Evolutionary conservation across 106 monocot species (phyloP).

Genomic region (Agapanthus africanus): DNA sequence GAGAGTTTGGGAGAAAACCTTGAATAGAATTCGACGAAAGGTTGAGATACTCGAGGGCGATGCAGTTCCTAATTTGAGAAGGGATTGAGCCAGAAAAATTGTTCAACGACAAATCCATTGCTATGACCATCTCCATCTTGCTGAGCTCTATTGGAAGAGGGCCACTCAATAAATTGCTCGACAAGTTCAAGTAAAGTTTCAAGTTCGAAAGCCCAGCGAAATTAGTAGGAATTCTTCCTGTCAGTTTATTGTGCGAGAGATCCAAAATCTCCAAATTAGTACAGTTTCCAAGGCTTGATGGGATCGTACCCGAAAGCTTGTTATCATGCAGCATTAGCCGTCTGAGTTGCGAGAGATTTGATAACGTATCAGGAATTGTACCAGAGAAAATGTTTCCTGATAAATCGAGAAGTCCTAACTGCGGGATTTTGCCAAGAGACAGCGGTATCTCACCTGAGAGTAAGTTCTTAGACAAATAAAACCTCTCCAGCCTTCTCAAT

Average conservation of each 20-base stretch:
- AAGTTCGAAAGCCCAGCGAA: slow-evolving; percentile 43
- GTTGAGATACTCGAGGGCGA: slow-evolving; percentile 77
- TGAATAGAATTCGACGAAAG: slow-evolving; percentile 50
- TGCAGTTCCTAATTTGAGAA: slow-evolving; percentile 64
- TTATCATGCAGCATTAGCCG: slow-evolving; percentile 58
- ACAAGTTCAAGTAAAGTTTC: slow-evolving; percentile 71
- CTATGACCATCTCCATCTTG: slow-evolving; percentile 73
- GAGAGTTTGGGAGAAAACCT: slow-evolving; percentile 38
- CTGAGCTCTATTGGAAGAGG: slow-evolving; percentile 52
- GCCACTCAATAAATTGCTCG: slow-evolving; percentile 55
- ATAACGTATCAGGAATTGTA: slow-evolving; percentile 42
- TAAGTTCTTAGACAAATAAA: slow-evolving; percentile 57
- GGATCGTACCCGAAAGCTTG: slow-evolving; percentile 50
- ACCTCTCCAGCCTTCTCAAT: slow-evolving; percentile 38
- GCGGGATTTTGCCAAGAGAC: slow-evolving; percentile 38
- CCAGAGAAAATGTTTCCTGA: slow-evolving; percentile 60
- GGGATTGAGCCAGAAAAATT: slow-evolving; percentile 59
- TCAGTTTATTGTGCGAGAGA: slow-evolving; percentile 60
- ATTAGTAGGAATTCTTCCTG: slow-evolving; percentile 48
- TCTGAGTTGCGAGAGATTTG: slow-evolving; percentile 52
- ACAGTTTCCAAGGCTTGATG: slow-evolving; percentile 53
- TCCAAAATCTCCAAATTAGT: slow-evolving; percentile 66
- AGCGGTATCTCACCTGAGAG: slow-evolving; percentile 61
- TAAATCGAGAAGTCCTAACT: slow-evolving; percentile 55
- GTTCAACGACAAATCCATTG: slow-evolving; percentile 69